These are phyloP conservation scores for Capniomyces stellatus DNA, from an alignment of 371 early-diverging fungal genomes.

Conservation along the genomic window DNA sequence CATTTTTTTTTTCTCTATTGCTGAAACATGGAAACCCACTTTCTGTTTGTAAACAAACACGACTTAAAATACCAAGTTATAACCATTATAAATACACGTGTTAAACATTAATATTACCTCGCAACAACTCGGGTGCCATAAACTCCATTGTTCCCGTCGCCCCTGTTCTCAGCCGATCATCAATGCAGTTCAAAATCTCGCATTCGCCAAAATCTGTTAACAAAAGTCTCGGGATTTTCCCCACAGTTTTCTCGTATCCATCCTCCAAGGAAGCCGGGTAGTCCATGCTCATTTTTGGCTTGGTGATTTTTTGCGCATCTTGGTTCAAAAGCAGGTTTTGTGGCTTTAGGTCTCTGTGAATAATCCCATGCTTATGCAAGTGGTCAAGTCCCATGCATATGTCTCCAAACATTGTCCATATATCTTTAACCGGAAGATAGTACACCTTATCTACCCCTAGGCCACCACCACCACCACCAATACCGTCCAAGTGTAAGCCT, in stretches of 20 bases:
- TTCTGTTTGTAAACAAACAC: no score
- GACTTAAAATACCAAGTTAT: no score
- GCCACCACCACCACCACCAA: neutral
- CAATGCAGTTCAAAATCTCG: slow-evolving; percentile 35
- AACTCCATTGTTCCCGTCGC: slow-evolving; percentile 92
- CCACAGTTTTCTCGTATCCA: slow-evolving; percentile 1
- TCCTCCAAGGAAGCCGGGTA: neutral
- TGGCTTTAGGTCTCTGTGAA: slow-evolving; percentile 85
- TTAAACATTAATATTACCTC: no score
- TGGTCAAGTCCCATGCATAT: slow-evolving; percentile 74
- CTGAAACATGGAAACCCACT: no score
- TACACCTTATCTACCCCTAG: slow-evolving; percentile 10
- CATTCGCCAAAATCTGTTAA: slow-evolving; percentile 96
- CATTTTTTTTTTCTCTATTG: no score
- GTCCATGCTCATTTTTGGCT: neutral
- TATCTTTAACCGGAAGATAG: slow-evolving; percentile 41
- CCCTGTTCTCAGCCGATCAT: slow-evolving; percentile 42
- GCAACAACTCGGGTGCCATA: slow-evolving; percentile 71
- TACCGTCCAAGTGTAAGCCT: slow-evolving; percentile 1
- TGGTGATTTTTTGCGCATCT: slow-evolving; percentile 8
- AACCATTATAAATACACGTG: no score
- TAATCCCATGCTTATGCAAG: slow-evolving; percentile 61
- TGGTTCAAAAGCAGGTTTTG: slow-evolving; percentile 71
- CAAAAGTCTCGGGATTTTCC: slow-evolving; percentile 46
- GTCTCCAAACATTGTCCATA: slow-evolving; percentile 71